These are phyloP conservation scores for Cryphonectria japonica DNA, from an alignment of 2,329 filamentous ascomycete species.

Conservation along the genomic window DNA sequence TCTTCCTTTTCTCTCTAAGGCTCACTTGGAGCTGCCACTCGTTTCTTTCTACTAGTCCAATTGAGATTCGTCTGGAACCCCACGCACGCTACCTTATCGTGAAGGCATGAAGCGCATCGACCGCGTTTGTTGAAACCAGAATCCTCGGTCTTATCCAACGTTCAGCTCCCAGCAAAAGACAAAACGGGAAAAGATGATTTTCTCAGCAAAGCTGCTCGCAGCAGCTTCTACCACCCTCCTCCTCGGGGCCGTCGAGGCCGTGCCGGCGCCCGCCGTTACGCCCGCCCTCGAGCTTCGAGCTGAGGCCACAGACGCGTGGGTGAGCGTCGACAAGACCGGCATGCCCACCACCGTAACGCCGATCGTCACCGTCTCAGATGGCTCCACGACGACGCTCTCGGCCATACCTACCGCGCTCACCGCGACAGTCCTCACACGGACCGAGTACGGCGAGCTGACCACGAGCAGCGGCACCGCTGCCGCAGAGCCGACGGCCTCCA, in stretches of 20 bases:
- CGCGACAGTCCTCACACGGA: constrained; percentile 42
- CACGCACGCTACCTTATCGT: not conserved
- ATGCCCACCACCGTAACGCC: constrained; percentile 55
- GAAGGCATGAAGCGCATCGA: not conserved
- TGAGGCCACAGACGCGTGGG: constrained; percentile 50
- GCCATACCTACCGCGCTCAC: constrained; percentile 47
- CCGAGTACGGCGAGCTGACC: constrained; percentile 37
- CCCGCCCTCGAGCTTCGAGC: constrained; percentile 20
- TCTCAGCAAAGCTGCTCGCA: constrained; percentile 21
- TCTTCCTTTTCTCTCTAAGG: not conserved
- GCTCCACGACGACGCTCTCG: constrained; percentile 47
- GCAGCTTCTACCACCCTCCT: constrained; percentile 16
- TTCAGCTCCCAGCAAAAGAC: not conserved
- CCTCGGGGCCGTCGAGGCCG: constrained; percentile 18
- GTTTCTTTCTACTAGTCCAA: not conserved
- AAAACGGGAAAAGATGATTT: constrained; percentile 9
- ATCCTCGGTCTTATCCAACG: not conserved
- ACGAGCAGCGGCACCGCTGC: constrained; percentile 46
- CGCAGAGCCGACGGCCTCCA: constrained; percentile 49
- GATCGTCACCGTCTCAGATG: constrained; percentile 46
- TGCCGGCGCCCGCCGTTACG: constrained; percentile 14
- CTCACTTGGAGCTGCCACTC: constrained; percentile 12
- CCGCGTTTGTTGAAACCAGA: not conserved
- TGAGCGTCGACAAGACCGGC: constrained; percentile 53
- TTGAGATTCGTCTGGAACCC: not conserved